phyloP scores from a whole-genome alignment of 225 moss, liverwort and hornwort species.

The Pleurozium schreberi region DNA sequence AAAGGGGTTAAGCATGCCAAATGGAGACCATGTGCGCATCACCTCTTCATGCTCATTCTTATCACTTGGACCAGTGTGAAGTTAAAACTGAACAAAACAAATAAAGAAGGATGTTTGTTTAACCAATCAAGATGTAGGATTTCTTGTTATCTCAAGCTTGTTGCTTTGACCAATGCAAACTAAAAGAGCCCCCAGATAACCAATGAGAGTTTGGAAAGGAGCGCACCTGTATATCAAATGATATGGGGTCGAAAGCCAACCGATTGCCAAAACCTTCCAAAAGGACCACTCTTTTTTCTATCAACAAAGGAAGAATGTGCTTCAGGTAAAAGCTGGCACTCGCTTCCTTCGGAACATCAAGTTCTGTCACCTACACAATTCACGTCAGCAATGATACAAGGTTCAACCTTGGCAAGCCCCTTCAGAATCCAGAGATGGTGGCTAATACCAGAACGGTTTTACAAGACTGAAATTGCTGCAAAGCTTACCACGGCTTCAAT shows the following conservation, averaged over 20 bases:
- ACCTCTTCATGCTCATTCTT: background rate
- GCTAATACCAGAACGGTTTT: background rate
- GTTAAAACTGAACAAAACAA: background rate
- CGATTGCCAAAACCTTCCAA: slow-evolving; percentile 81
- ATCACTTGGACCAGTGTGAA: background rate
- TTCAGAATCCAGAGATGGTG: background rate
- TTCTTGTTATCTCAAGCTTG: background rate
- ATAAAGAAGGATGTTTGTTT: background rate
- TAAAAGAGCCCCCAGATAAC: background rate
- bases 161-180: background rate
- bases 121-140: background rate
- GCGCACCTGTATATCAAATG: slow-evolving; percentile 75
- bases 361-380: slow-evolving; percentile 75
- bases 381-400: slow-evolving; percentile 35
- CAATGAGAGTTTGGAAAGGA: background rate
- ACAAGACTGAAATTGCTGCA: background rate
- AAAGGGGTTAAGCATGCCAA: background rate
- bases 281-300: slow-evolving; percentile 62
- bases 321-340: slow-evolving; percentile 74
- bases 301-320: slow-evolving; percentile 53
- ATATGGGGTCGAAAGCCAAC: slow-evolving; percentile 70
- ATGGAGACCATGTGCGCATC: background rate
- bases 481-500: slow-evolving; percentile 72
- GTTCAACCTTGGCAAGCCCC: background rate
- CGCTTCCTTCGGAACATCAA: slow-evolving; percentile 79